Percentiles rank a stretch among this genome's conserved stretches.
Conservation (phyloP, 2,329 filamentous ascomycete species). For the Clonostachys chloroleuca region DNA sequence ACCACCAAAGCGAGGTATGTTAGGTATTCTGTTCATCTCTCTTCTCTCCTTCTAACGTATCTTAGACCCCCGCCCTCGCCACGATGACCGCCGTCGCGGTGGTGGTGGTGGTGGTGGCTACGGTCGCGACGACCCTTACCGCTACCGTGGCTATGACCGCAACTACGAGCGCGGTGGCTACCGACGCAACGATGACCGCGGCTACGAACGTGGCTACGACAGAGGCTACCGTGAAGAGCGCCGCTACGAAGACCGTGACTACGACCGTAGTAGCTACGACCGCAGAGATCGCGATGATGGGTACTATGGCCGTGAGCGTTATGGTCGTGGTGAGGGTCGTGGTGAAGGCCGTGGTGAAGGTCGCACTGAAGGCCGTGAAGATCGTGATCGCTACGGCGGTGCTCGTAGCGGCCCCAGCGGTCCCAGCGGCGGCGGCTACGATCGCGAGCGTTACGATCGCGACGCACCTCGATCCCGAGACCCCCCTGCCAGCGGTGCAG, state of each 20-base stretch:
- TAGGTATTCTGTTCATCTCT: conserved; percentile 1
- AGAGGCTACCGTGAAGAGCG: conserved; percentile 45
- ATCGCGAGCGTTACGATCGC: conserved; percentile 43
- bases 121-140: conserved; percentile 53
- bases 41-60: conserved; percentile 8
- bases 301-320: conserved; percentile 44
- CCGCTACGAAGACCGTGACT: conserved; percentile 39
- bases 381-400: conserved; percentile 35
- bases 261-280: conserved; percentile 50
- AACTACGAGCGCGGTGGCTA: conserved; percentile 48
- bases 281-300: conserved; percentile 50
- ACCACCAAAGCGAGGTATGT: conserved; percentile 91
- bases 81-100: conserved; percentile 61
- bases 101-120: conserved; percentile 40
- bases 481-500: conserved; percentile 24
- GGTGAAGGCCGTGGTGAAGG: conserved; percentile 29
- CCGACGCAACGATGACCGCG: conserved; percentile 38
- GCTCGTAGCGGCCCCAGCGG: conserved; percentile 14
- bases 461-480: conserved; percentile 33
- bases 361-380: conserved; percentile 37
- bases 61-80: conserved; percentile 34
- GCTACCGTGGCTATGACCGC: conserved; percentile 36
- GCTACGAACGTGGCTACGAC: conserved; percentile 38
- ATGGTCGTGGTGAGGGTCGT: conserved; percentile 23
- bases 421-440: conserved; percentile 31